Conservation (phyloP, 2,329 filamentous ascomycete species). For the Rutstroemia sp. region DNA sequence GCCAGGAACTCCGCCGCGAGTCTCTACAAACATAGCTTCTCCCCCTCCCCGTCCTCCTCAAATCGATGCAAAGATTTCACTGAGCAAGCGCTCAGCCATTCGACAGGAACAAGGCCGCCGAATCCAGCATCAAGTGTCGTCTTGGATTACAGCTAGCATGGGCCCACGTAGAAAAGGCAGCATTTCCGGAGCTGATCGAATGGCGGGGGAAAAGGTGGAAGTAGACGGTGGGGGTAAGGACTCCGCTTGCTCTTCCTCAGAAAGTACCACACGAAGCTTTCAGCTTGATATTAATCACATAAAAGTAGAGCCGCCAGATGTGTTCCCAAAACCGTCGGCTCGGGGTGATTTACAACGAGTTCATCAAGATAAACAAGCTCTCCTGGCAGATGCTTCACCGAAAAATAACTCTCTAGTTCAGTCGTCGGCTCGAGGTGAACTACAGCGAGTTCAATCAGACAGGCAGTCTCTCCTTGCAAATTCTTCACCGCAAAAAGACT, state of each 20-base stretch:
- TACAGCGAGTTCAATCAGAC: no score
- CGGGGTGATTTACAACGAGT: background rate
- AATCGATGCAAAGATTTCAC: background rate
- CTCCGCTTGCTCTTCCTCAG: background rate
- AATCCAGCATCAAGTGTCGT: conserved; percentile 1
- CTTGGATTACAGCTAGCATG: background rate
- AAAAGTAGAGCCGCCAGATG: no score
- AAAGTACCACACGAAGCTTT: no score
- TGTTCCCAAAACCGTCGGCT: no score
- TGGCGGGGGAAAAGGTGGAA: background rate
- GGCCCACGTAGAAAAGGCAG: background rate
- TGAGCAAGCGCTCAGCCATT: background rate
- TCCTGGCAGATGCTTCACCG: no score
- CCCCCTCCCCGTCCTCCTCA: no score
- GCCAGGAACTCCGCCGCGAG: background rate
- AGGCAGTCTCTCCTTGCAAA: no score
- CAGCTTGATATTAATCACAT: no score
- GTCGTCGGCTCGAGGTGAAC: background rate
- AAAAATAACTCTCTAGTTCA: background rate
- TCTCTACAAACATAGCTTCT: no score
- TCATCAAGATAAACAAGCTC: no score
- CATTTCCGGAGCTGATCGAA: background rate
- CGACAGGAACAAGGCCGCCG: background rate
- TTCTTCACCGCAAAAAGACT: no score
- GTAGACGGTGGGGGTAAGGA: background rate